phyloP scores from a whole-genome alignment of 805 yeast genomes.

The Starmerella apicola region DNA sequence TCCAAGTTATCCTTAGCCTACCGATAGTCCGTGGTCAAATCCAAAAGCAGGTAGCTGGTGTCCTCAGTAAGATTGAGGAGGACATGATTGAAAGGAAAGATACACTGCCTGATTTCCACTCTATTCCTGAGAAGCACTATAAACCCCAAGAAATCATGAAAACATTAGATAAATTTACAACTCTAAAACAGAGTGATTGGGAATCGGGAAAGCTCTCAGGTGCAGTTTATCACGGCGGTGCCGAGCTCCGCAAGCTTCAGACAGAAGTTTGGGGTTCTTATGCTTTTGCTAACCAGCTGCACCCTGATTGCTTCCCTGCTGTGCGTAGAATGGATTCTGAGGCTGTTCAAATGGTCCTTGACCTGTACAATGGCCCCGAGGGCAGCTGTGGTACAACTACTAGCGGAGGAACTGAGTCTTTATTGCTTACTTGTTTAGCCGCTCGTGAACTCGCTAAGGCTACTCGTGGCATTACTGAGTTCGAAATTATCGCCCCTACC shows the following conservation, averaged over 20 bases:
- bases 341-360: conserved; percentile 80
- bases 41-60: conserved; percentile 43
- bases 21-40: conserved; percentile 48
- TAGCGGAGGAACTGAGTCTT: conserved; percentile 92
- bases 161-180: conserved; percentile 36
- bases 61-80: conserved; percentile 39
- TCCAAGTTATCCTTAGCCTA: conserved; percentile 26
- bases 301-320: conserved; percentile 95
- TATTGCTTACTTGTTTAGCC: conserved; percentile 71
- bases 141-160: conserved; percentile 34
- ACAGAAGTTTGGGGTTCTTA: conserved; percentile 61
- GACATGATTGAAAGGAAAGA: conserved; percentile 46
- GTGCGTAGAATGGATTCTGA: conserved; percentile 94
- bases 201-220: conserved; percentile 78
- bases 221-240: conserved; percentile 93
- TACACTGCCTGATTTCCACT: conserved; percentile 20
- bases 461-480: conserved; percentile 42
- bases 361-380: conserved; percentile 68
- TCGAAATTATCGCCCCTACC: conserved; percentile 80
- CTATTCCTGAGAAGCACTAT: conserved; percentile 53
- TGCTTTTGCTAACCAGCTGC: conserved; percentile 85
- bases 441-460: conserved; percentile 62
- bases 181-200: conserved; percentile 65
- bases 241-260: conserved; percentile 61
- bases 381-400: conserved; percentile 71